Evolutionary conservation across 2,329 filamentous ascomycete genomes (phyloP), one percentile per base, ranked within the genome.

Genomic region (Samsoniella hepiali): DNA sequence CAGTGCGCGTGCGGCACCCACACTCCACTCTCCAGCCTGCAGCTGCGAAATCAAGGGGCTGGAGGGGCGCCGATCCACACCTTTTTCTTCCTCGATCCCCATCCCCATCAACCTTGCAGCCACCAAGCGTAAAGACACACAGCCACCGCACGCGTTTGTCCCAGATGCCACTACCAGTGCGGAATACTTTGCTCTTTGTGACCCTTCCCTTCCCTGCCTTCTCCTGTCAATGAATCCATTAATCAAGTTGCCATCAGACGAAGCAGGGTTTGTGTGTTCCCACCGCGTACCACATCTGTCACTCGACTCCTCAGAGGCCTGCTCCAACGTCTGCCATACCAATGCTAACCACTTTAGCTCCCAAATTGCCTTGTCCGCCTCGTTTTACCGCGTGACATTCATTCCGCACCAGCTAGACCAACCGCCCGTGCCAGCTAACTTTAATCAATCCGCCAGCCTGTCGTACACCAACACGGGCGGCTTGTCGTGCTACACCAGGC

Each of bases 41-140:
- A 29, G 45, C 45, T 29, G 27, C 56, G 56, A 58, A 58, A 58
- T 58, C 56, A 58, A 58, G 56, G 56, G 56, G 56, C 56, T 58
- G 56, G 56, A 58, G 56, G 56, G 56, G 44, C 56, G 44, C 56
- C 17, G 44, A 38, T 58, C 56, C 56, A 58, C 56, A 49, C 32
- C 42, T n/a, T 58, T 58, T 15, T 58, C 32, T n/a, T 54, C 17
- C 31, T 15, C 49, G 27, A 32, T 49, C 27, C 45, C 44, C 44
- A 13, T 27, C 45, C 44, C 22, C 5, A 27, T 47, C 22, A 29
- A 29, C 3, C 44, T 47, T 22, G 45, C 45, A 31, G 45, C 45
- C n/a, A 29, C 45, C 45, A 11, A 49, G 38, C 38, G 11, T 11
- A 9, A 29, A 49, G 27, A 49, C 45, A 44, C 17, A 27, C 11